phyloP scores from a whole-genome alignment of 2,329 filamentous ascomycete genomes.

The Verticillium dahliae region DNA sequence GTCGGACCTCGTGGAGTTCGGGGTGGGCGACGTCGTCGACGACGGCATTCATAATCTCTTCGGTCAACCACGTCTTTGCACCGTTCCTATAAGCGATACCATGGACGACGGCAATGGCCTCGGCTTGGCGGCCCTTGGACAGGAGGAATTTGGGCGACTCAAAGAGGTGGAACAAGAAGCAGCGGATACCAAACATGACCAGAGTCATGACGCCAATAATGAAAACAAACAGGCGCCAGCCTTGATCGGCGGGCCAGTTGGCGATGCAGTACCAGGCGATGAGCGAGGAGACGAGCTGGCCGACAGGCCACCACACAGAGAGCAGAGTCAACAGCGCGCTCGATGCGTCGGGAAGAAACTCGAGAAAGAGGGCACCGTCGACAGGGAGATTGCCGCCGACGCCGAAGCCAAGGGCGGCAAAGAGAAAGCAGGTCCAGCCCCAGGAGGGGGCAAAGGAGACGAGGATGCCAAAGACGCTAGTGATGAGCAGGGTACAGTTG shows the following conservation, averaged over 20 bases:
- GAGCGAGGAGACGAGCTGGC: slow-evolving; percentile 66
- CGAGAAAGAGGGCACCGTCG: slow-evolving; percentile 75
- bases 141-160: slow-evolving; percentile 83
- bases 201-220: slow-evolving; percentile 69
- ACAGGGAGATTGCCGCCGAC: slow-evolving; percentile 73
- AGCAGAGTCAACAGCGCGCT: slow-evolving; percentile 69
- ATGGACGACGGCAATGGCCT: slow-evolving; percentile 75
- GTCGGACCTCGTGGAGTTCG: slow-evolving; percentile 2
- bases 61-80: slow-evolving; percentile 68
- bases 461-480: slow-evolving; percentile 66
- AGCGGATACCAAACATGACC: slow-evolving; percentile 70
- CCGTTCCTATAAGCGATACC: slow-evolving; percentile 68
- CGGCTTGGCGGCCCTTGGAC: slow-evolving; percentile 66
- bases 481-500: slow-evolving; percentile 71
- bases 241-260: slow-evolving; percentile 59
- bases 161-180: slow-evolving; percentile 74
- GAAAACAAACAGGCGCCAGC: slow-evolving; percentile 70
- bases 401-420: slow-evolving; percentile 57
- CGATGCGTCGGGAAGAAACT: slow-evolving; percentile 73
- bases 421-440: slow-evolving; percentile 55
- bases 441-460: slow-evolving; percentile 63
- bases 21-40: slow-evolving; percentile 18
- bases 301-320: slow-evolving; percentile 84
- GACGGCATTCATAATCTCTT: slow-evolving; percentile 56
- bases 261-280: slow-evolving; percentile 73